phyloP scores from a whole-genome alignment of 768 basidiomycete species.

The Boletales sp. region DNA sequence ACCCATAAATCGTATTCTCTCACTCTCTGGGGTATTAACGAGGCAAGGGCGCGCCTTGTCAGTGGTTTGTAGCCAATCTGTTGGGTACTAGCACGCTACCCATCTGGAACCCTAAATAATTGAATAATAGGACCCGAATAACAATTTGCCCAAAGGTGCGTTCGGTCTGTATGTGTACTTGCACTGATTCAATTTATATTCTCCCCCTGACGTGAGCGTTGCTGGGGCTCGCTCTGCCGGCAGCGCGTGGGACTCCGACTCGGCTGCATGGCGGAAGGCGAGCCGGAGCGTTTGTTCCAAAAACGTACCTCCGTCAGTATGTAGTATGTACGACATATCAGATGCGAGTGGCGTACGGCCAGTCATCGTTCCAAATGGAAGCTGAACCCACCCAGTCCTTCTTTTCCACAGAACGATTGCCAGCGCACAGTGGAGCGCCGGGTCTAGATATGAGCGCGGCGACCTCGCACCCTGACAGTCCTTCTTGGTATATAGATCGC shows the following conservation, averaged over 20 bases:
- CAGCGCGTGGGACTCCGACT: conserved; percentile 20
- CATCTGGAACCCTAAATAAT: too few species aligned
- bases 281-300: not conserved
- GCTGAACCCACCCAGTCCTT: conserved; percentile 4
- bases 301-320: conserved; percentile 9
- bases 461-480: conserved; percentile 5
- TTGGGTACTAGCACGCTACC: too few species aligned
- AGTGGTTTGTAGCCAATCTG: too few species aligned
- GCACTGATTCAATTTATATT: not conserved
- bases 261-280: conserved; percentile 11
- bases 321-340: conserved; percentile 2
- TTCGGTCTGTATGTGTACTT: too few species aligned
- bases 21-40: too few species aligned
- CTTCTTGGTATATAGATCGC: conserved; percentile 1
- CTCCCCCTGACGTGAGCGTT: not conserved
- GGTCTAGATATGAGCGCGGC: not conserved
- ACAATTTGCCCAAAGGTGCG: too few species aligned
- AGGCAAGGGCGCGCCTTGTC: too few species aligned
- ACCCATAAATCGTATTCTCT: not conserved
- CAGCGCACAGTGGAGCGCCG: not conserved
- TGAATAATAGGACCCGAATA: too few species aligned
- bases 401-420: conserved; percentile 2
- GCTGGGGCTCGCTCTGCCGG: conserved; percentile 6
- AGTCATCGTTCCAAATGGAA: conserved; percentile 13
- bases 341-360: conserved; percentile 20